Evolutionary conservation across 1,284 basidiomycete species (phyloP).

Genomic region (Trametes sp.): DNA sequence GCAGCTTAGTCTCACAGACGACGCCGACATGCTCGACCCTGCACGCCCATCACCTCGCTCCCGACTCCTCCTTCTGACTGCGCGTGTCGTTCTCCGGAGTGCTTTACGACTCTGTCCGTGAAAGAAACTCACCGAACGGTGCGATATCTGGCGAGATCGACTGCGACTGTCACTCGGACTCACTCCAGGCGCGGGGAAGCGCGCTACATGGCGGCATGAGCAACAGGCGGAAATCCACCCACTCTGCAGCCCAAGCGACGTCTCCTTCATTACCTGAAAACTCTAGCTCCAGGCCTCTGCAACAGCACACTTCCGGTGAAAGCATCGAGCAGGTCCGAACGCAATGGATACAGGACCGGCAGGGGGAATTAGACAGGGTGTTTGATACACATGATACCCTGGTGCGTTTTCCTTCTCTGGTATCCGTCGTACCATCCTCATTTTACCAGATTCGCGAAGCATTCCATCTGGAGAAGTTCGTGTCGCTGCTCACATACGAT

Average conservation of each 20-base stretch:
- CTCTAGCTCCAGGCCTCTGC: background rate
- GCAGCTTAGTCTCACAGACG: constrained; percentile 37
- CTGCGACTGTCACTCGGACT: constrained; percentile 26
- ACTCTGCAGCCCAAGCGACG: background rate
- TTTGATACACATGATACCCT: constrained; percentile 77
- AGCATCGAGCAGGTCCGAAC: constrained; percentile 43
- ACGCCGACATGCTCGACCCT: constrained; percentile 33
- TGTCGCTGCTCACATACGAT: constrained; percentile 76
- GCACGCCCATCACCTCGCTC: constrained; percentile 31
- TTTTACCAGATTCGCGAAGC: constrained; percentile 75
- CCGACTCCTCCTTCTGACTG: constrained; percentile 6
- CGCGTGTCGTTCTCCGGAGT: background rate
- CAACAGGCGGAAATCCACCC: constrained; percentile 26
- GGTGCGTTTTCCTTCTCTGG: constrained; percentile 53
- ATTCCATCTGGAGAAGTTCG: constrained; percentile 86
- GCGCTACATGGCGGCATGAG: constrained; percentile 31
- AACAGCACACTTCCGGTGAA: background rate
- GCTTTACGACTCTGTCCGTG: constrained; percentile 36
- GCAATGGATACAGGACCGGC: constrained; percentile 62
- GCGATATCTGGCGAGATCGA: constrained; percentile 64
- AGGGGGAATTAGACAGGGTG: constrained; percentile 63
- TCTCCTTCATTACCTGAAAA: background rate
- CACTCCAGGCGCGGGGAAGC: constrained; percentile 32
- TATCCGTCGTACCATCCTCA: background rate
- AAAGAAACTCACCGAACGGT: constrained; percentile 65